Evolutionary conservation across 768 basidiomycete genomes (phyloP).

Genomic region (Agaricus sinodeliciosus): DNA sequence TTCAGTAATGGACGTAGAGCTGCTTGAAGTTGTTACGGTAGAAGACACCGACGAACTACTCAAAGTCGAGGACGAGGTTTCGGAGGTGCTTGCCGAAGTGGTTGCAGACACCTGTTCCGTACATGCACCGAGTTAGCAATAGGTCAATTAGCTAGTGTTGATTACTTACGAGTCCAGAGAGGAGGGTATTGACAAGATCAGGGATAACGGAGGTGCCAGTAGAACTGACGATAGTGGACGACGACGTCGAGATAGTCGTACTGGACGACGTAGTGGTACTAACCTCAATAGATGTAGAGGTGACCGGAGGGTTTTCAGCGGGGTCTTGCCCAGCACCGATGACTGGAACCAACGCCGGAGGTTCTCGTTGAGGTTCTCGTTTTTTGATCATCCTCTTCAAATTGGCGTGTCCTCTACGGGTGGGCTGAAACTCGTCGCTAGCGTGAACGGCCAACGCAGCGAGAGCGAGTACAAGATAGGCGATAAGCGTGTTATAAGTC

Average conservation of each 20-base stretch:
- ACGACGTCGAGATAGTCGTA: neutral
- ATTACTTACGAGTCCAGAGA: neutral
- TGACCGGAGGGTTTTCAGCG: conserved; percentile 10
- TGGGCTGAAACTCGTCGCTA: conserved; percentile 28
- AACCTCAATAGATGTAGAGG: conserved; percentile 12
- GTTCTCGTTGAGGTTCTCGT: conserved; percentile 25
- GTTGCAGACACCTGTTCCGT: neutral
- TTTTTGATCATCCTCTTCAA: conserved; percentile 67
- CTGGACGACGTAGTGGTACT: conserved; percentile 12
- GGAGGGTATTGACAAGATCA: neutral
- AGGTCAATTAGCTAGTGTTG: neutral
- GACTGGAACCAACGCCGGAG: conserved; percentile 18
- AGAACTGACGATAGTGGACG: neutral
- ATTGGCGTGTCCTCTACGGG: conserved; percentile 49
- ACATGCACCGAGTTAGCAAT: neutral
- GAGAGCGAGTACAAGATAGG: conserved; percentile 50
- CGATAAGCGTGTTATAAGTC: conserved; percentile 46
- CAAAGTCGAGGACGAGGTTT: conserved; percentile 14
- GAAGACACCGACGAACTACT: conserved; percentile 4
- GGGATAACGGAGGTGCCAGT: neutral
- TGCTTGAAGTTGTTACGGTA: conserved; percentile 10
- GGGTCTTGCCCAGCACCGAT: conserved; percentile 28
- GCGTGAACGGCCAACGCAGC: conserved; percentile 40
- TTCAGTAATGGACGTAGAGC: conserved; percentile 10
- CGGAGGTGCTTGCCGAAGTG: neutral